phyloP scores from a whole-genome alignment of 148 eudicot species.

The Fagopyrum homotropicum region DNA sequence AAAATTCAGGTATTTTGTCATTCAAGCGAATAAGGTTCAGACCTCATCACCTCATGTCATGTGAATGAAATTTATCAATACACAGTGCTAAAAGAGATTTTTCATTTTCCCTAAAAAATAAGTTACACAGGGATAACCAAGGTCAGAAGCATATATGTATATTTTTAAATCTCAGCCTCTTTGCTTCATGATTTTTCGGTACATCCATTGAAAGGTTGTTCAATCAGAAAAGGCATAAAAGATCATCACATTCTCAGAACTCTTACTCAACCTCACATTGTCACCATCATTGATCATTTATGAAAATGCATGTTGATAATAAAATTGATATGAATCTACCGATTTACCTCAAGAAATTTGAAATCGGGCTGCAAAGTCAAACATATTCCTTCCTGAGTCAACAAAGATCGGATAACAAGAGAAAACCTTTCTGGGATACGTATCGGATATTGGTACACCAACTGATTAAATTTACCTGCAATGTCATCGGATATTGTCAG shows the following conservation, averaged over 20 bases:
- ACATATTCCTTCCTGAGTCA: conserved; percentile 99
- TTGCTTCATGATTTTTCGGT: not conserved
- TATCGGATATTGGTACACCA: conserved; percentile 94
- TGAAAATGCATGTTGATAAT: not conserved
- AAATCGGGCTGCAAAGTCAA: conserved; percentile 84
- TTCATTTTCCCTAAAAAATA: too few relatives aligned
- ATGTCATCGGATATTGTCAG: not conserved
- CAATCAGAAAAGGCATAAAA: not conserved
- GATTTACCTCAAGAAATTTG: conserved; percentile 89
- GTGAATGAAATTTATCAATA: too few relatives aligned
- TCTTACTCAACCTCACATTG: not conserved
- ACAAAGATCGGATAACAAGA: conserved; percentile 88
- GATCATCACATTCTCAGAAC: not conserved
- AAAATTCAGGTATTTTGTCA: too few relatives aligned
- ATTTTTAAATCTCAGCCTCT: not conserved
- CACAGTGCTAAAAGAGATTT: too few relatives aligned
- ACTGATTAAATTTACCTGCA: conserved; percentile 95
- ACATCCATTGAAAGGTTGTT: not conserved
- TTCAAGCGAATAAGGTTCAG: too few relatives aligned
- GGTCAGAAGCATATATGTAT: not conserved
- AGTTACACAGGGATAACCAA: not conserved
- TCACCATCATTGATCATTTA: not conserved
- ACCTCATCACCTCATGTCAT: too few relatives aligned
- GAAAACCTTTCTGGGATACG: conserved; percentile 99
- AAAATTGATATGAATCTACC: not conserved